Evolutionary conservation across 257 asterid genomes (phyloP), one percentile per base, ranked within the genome.

Genomic region (Scutellaria galericulata): DNA sequence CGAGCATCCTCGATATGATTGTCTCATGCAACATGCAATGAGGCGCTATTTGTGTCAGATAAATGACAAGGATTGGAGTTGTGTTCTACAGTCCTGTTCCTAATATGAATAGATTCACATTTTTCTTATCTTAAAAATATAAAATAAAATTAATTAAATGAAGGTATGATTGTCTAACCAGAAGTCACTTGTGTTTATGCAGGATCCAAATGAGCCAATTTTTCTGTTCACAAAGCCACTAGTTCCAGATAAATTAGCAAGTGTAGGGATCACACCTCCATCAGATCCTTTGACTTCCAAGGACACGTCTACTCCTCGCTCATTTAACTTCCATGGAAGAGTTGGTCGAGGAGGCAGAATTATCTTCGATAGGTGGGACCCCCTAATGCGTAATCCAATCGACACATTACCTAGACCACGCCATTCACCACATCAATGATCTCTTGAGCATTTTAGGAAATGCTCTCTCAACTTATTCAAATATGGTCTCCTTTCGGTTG

Each of bases 341-440:
- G 82, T 91, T 37, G 98, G 98, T 7, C 87, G 98, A 58, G 98
- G 98, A 6, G 98, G 98, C 24, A 86, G 98, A 72, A 89, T 94
- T 61, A 79, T 94, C 50, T 94, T 94, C 66, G 98, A 94, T 56
- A 82, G 98, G 66, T 88, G 95, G 88, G 88, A 94, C 74, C 96
- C 91, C 37, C 86, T 91, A 58, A 80, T 85, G 89, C 93, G 85
- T 55, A 77, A 87, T 53, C 89, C 91, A 53, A 78, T 85, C 3
- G 94, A 87, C 53, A 15, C 87, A 41, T 67, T 79, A 50, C 96
- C 97, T 15, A 86, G 84, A 66, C 86, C 91, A 58, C 84, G 87
- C 31, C 83, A 70, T 71, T 75, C 89, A 11, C 79, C 83, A 7
- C 86, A 73, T 78, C 87, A 77, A 22, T 87, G 80, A 84, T 66